phyloP scores from a whole-genome alignment of 2,329 filamentous ascomycete species.

The Microsporum ferrugineum region DNA sequence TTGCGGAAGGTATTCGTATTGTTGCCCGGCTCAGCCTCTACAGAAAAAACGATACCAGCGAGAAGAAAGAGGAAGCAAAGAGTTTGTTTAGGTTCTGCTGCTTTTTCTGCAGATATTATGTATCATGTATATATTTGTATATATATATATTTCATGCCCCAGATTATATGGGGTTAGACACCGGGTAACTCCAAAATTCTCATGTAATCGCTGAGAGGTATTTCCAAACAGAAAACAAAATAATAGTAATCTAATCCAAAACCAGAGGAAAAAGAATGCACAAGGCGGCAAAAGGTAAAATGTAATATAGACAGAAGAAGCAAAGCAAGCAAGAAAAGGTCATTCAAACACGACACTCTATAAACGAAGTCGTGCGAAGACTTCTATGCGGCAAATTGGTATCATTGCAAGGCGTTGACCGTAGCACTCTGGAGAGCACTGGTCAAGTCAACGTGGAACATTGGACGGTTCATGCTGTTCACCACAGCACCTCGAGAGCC shows the following conservation, averaged over 20 bases:
- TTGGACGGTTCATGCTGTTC: conserved; percentile 73
- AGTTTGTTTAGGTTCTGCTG: neutral
- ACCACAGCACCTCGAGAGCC: conserved; percentile 50
- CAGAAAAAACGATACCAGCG: neutral
- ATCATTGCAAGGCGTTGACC: conserved; percentile 47
- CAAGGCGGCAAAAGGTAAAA: neutral
- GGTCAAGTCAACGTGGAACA: conserved; percentile 90
- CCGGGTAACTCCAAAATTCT: neutral
- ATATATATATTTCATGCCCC: neutral
- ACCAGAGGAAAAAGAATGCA: neutral
- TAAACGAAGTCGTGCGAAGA: neutral
- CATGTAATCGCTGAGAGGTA: conserved; percentile 3
- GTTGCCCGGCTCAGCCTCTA: neutral
- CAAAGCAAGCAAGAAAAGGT: neutral
- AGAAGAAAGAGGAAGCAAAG: neutral
- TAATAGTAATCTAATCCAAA: neutral
- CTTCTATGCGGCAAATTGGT: neutral
- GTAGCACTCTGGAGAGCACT: conserved; percentile 80
- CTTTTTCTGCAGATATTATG: neutral
- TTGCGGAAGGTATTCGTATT: neutral
- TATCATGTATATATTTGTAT: neutral
- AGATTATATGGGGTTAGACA: neutral
- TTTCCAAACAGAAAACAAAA: neutral
- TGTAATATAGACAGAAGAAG: neutral
- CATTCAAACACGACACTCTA: conserved; percentile 1